Base-by-base conservation (phyloP, 2,329 filamentous ascomycete species). In the Fusarium metavorans region DNA sequence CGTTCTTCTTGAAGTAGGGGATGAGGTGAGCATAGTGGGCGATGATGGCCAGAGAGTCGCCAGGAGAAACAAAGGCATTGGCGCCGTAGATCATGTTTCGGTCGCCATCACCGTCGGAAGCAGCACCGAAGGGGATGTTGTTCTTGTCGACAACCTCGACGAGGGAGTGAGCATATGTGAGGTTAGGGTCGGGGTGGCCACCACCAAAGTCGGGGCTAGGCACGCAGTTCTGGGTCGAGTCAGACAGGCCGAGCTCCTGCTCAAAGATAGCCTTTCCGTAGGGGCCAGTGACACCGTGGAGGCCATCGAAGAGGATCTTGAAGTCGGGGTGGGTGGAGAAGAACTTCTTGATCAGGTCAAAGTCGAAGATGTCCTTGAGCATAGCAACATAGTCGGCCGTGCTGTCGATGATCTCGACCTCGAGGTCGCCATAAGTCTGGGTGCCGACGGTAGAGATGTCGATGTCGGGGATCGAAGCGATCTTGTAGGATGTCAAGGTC, bases 71-170 rank as follows among this genome's bases (percentile, higher is more conserved):
- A 81, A 99, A 99, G 52, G 93, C 92, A 81, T 97, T 96, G 76
- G 96, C 95, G 73, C 97, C 97, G 86, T 99, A 99, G 82, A 99
- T 99, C 97, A 99, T 99, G 91, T 99, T 99, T 79, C 97, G 94
- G 88, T 99, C 97, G 80, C 97, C 97, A 80, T 99, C 97, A 78
- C 97, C 97, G 78, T 99, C 97, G 74, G 94, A 97, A 57, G 97
- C 97, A 68, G 97, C 97, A 81, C 97, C 97, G 80, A 99, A 99
- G 81, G 97, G 97, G 75, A 99, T 95, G 69, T 92, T 90, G 80
- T 94, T 92, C 87, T 94, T 94, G 85, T 99, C 95, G 48, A 99
- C 97, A 71, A 92, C 94, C 81, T 98, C 95, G 70, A 99, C 97
- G 48, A 99, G 90, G 64, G 95, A 96, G 86, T 97, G 94, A 34